Evolutionary conservation across 2,329 filamentous ascomycete genomes (phyloP), one percentile per base, ranked within the genome.

Genomic region (Mycosphaerella arachidis): DNA sequence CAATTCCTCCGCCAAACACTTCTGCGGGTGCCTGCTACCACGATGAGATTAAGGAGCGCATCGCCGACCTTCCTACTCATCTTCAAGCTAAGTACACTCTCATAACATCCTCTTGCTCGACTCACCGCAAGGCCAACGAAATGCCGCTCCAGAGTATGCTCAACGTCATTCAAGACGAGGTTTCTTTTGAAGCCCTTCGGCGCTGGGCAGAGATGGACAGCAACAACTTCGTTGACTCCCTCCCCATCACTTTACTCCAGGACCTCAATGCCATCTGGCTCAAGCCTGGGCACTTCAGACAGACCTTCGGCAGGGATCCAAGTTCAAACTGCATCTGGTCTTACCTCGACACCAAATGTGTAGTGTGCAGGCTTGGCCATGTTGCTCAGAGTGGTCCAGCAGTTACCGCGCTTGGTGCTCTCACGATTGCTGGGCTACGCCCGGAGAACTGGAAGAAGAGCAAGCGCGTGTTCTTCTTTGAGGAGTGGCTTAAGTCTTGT

Each of bases 381-480:
- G 50, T 63, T 31, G 62, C 57, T 9, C 46, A 55, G 0, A 65
- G 67, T 52, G 35, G 64, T 1, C 53, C 59, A 4, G 60, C 55
- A 10, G 51, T 67, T 9, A 60, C 63, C 6, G 64, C 63, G 0
- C 48, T 70, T 9, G 68, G 67, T 1, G 67, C 58, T 10, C 33
- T 68, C 33, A 61, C 65, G n/a, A 59, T 70, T n/a, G 66, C 66
- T 1, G 51, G 63, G 4, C 58, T 71, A 31, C 50, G 57, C 35
- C 57, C 64, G 29, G 59, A 58, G 35, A 56, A 67, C 46, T 70
- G 68, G 68, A 60, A 60, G 56, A 58, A 55, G 45, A 69, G 67
- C 52, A 68, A 66, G 50, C 56, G 70, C n/a, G 60, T 69, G 4
- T 20, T 46, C 33, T 70, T 59, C 52, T 66, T 67, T 45, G 61